Evolutionary conservation across 345 rosid species (phyloP).

Genomic region (Isatis tinctoria): DNA sequence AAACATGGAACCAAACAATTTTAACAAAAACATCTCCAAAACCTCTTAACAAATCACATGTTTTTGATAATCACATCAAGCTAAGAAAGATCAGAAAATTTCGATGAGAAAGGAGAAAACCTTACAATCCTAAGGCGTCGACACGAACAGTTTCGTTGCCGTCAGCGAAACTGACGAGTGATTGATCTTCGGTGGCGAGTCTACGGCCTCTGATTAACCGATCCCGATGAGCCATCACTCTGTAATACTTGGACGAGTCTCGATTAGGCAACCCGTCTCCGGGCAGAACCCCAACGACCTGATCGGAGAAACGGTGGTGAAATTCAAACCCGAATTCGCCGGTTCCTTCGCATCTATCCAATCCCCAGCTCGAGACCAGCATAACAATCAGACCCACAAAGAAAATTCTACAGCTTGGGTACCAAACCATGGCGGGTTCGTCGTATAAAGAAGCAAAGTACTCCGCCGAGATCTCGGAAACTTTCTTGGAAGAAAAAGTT

Average conservation of each 20-base stretch:
- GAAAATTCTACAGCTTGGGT: slow-evolving; percentile 15
- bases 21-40: neutral
- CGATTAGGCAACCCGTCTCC: slow-evolving; percentile 62
- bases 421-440: slow-evolving; percentile 27
- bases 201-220: slow-evolving; percentile 61
- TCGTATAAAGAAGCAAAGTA: neutral
- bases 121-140: slow-evolving; percentile 68
- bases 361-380: slow-evolving; percentile 7
- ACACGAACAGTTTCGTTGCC: slow-evolving; percentile 68
- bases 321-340: slow-evolving; percentile 69
- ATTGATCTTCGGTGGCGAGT: slow-evolving; percentile 41
- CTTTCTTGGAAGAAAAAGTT: neutral
- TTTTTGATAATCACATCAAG: no score
- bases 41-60: no score
- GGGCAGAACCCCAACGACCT: slow-evolving; percentile 52
- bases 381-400: neutral
- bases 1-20: neutral
- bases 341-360: slow-evolving; percentile 23
- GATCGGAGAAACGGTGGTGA: slow-evolving; percentile 86
- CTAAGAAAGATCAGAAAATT: neutral
- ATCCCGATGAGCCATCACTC: slow-evolving; percentile 72
- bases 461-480: slow-evolving; percentile 35
- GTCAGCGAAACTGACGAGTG: slow-evolving; percentile 57
- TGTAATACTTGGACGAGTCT: slow-evolving; percentile 60
- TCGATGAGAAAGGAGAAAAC: neutral